Base-by-base conservation (phyloP, 2,329 filamentous ascomycete genomes). In the Sclerotinia sclerotiorum region DNA sequence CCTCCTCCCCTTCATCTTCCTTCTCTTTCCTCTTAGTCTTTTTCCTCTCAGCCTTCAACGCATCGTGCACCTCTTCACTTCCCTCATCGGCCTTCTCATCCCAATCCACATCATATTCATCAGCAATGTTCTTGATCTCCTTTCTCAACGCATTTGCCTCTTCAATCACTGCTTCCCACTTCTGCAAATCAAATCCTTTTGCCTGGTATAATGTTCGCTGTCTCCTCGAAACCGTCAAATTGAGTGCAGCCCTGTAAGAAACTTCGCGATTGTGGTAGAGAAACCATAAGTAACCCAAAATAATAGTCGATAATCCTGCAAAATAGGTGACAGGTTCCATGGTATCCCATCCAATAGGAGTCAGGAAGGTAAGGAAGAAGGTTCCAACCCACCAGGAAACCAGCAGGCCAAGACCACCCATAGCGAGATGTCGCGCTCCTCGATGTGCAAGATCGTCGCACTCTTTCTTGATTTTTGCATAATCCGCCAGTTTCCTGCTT, bases 251-350 rank as follows among this genome's bases (percentile, higher is more conserved):
- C 73, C 91, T 89, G 82, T 97, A 97, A 72, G 88, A 92, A 15
- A 97, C 88, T 79, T 97, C 93, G 27, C 91, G 87, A 80, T 94
- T 96, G 81, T 97, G 92, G 80, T 94, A 97, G 17, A 97, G 82
- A 78, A 97, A 97, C 92, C 93, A 97, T 66, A 97, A 83, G 76
- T 97, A 97, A 73, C 93, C 94, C 10, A 90, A 90, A 82, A 97
- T 96, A 75, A 97, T 87, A 17, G 91, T 93, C 0, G 89, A 87
- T 72, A 97, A 83, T n/a, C 93, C 91, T 2, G 91, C 93, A 21
- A 97, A 87, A 76, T 97, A 97, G 0, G 93, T 97, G 2, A 97
- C 87, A 0, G 93, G 93, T 79, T 97, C 93, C 83, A 97, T 93
- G 8, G 93, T 86, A 74, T 97, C 93, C 93, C 93, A 97, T 6